These are phyloP conservation scores for Conticribra guillardii DNA, from an alignment of 108 stramenopile genomes.

Conservation along the genomic window DNA sequence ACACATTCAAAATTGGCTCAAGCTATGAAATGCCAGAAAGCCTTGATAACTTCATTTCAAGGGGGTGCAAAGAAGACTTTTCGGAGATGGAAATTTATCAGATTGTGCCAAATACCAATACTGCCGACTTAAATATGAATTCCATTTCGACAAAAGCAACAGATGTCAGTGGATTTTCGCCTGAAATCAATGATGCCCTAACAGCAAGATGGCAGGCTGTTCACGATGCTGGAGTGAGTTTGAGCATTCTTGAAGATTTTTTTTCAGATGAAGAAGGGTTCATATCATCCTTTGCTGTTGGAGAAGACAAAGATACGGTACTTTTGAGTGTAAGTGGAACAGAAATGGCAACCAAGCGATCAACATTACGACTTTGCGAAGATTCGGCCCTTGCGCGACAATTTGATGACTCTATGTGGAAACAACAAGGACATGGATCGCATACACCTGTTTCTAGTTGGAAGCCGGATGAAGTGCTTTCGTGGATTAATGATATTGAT, in stretches of 20 bases:
- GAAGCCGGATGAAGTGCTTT: slow-evolving; percentile 20
- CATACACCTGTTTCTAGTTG: neutral
- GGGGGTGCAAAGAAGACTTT: neutral
- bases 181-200: slow-evolving; percentile 27
- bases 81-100: no score
- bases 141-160: slow-evolving; percentile 5
- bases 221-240: slow-evolving; percentile 6
- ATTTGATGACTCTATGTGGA: slow-evolving; percentile 35
- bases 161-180: slow-evolving; percentile 21
- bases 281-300: slow-evolving; percentile 18
- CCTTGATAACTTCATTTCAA: slow-evolving; percentile 24
- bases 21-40: no score
- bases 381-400: slow-evolving; percentile 41
- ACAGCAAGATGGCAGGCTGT: slow-evolving; percentile 13
- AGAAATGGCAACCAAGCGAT: slow-evolving; percentile 33
- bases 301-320: slow-evolving; percentile 18
- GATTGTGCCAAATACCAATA: no score
- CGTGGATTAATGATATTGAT: slow-evolving; percentile 19
- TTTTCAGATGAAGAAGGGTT: slow-evolving; percentile 36
- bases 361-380: slow-evolving; percentile 20
- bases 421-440: slow-evolving; percentile 5
- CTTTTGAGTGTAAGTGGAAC: slow-evolving; percentile 47
- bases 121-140: neutral
- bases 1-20: slow-evolving; percentile 2
- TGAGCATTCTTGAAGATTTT: slow-evolving; percentile 15